These are phyloP conservation scores for Ampelocalamus luodianensis DNA, from an alignment of 176 grass and related monocot genomes.

Conservation along the genomic window DNA sequence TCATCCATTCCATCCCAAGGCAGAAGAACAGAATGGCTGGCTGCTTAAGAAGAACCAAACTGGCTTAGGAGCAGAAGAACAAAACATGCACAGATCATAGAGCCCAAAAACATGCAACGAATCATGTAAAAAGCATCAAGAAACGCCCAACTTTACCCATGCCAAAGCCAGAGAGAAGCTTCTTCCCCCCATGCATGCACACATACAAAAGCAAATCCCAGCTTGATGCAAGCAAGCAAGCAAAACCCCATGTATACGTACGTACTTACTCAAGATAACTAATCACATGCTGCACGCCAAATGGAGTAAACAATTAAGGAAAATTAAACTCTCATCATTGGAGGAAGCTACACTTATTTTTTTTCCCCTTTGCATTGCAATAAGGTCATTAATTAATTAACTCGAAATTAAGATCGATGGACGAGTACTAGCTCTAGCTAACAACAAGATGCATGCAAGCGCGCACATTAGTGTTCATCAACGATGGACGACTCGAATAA, in stretches of 20 bases:
- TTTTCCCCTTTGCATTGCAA: constrained; percentile 47
- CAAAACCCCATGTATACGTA: neutral
- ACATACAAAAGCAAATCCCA: constrained; percentile 27
- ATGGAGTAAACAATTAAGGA: constrained; percentile 29
- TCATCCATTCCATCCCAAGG: too few species aligned
- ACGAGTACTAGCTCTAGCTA: constrained; percentile 41
- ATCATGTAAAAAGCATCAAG: constrained; percentile 57
- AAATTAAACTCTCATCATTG: constrained; percentile 32
- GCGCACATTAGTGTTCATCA: constrained; percentile 47
- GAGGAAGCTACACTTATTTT: constrained; percentile 38
- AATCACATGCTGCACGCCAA: constrained; percentile 46
- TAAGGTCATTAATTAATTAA: constrained; percentile 23
- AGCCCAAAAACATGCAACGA: constrained; percentile 37
- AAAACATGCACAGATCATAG: constrained; percentile 4
- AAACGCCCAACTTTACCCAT: constrained; percentile 36
- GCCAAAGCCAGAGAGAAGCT: constrained; percentile 60
- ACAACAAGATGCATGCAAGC: constrained; percentile 38
- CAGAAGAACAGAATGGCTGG: constrained; percentile 29
- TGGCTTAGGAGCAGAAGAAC: constrained; percentile 27
- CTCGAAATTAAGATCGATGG: too few species aligned
- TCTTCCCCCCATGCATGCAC: constrained; percentile 39
- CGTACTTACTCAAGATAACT: constrained; percentile 4
- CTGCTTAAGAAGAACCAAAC: constrained; percentile 51
- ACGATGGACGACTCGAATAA: constrained; percentile 31
- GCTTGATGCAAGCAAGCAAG: neutral